phyloP scores from a whole-genome alignment of 192 early-diverging fungal species.

The Fimicolochytrium jonesii region DNA sequence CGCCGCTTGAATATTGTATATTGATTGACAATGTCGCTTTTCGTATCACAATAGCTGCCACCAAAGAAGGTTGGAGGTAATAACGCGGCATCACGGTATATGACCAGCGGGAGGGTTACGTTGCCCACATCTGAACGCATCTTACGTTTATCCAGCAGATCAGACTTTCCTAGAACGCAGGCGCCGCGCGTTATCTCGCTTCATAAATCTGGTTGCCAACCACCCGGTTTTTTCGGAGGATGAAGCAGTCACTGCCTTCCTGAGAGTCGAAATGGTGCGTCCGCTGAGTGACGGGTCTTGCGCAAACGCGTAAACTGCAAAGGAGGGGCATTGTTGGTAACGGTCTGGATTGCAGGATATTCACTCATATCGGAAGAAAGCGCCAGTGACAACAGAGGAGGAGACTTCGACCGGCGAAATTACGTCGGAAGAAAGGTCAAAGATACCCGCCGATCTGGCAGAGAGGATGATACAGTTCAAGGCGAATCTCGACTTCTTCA shows the following conservation, averaged over 20 bases:
- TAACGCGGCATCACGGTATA: too few relatives aligned
- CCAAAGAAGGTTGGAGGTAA: constrained; percentile 86
- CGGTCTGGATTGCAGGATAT: constrained; percentile 63
- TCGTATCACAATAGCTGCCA: constrained; percentile 46
- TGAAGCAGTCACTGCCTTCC: constrained; percentile 56
- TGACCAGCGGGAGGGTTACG: too few relatives aligned
- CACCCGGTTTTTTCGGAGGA: constrained; percentile 71
- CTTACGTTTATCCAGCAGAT: constrained; percentile 47
- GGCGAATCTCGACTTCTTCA: constrained; percentile 41
- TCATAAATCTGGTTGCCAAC: constrained; percentile 68
- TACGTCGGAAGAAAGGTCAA: not conserved
- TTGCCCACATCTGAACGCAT: too few relatives aligned
- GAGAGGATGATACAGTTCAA: constrained; percentile 44
- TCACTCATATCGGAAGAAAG: constrained; percentile 53
- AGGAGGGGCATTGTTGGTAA: not conserved
- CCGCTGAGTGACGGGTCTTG: not conserved
- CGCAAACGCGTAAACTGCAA: not conserved
- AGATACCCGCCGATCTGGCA: constrained; percentile 51
- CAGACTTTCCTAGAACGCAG: constrained; percentile 66
- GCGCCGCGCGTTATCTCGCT: constrained; percentile 64
- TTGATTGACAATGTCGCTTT: not conserved
- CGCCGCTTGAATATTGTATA: too few relatives aligned
- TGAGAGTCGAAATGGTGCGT: constrained; percentile 62
- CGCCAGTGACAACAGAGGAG: constrained; percentile 45
- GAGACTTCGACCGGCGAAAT: constrained; percentile 42